Conservation (phyloP, 805 yeast species). For the Saccharomycopsis babjevae region DNA sequence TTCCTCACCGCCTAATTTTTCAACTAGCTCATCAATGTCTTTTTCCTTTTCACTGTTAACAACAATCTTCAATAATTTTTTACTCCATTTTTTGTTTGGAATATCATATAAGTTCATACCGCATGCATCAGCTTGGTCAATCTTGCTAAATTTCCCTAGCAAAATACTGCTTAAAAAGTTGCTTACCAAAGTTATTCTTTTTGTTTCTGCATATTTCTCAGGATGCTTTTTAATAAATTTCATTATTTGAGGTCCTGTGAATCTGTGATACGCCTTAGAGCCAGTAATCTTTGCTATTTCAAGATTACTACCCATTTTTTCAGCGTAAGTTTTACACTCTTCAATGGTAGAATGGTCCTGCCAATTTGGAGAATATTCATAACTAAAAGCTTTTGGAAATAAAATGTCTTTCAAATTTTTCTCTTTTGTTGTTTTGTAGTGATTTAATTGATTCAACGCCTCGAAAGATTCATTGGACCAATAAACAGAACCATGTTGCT, state of each 20-base stretch:
- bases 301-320: slow-evolving; percentile 47
- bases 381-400: slow-evolving; percentile 43
- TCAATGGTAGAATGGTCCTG: slow-evolving; percentile 82
- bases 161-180: slow-evolving; percentile 67
- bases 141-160: slow-evolving; percentile 48
- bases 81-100: slow-evolving; percentile 42
- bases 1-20: slow-evolving; percentile 38
- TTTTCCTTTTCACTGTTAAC: slow-evolving; percentile 10
- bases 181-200: slow-evolving; percentile 63
- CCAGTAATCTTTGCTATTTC: slow-evolving; percentile 63
- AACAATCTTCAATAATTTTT: slow-evolving; percentile 39
- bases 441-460: slow-evolving; percentile 30
- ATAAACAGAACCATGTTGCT: slow-evolving; percentile 86
- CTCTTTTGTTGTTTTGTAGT: slow-evolving; percentile 15
- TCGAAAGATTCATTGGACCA: slow-evolving; percentile 48
- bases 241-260: slow-evolving; percentile 87
- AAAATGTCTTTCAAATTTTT: slow-evolving; percentile 38
- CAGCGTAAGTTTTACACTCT: slow-evolving; percentile 56
- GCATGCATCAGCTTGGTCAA: slow-evolving; percentile 84
- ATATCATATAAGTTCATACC: slow-evolving; percentile 88
- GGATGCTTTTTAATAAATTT: slow-evolving; percentile 49
- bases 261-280: slow-evolving; percentile 78
- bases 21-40: slow-evolving; percentile 28
- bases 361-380: slow-evolving; percentile 78
- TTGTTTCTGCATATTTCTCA: slow-evolving; percentile 43